phyloP scores from a whole-genome alignment of 1,284 basidiomycete genomes.

The Testicularia cyperi region DNA sequence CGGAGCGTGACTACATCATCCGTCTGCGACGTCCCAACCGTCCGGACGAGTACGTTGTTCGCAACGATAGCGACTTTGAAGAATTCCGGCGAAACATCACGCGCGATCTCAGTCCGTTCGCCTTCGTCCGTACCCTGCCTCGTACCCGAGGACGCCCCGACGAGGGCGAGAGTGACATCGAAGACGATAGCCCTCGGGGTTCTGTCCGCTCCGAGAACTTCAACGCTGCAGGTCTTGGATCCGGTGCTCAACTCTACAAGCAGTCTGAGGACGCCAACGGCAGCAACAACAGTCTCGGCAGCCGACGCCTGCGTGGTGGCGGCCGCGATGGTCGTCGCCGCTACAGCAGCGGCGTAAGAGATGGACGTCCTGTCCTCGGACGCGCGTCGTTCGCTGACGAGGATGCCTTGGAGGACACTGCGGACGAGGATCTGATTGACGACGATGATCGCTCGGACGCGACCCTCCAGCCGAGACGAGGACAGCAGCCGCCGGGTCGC shows the following conservation, averaged over 20 bases:
- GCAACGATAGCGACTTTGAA: slow-evolving; percentile 54
- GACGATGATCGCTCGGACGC: slow-evolving; percentile 27
- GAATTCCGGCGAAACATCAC: slow-evolving; percentile 46
- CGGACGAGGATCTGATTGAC: slow-evolving; percentile 19
- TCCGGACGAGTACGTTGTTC: slow-evolving; percentile 47
- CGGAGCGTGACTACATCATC: slow-evolving; percentile 48
- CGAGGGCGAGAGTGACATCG: slow-evolving; percentile 31
- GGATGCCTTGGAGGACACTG: slow-evolving; percentile 21
- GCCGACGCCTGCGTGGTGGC: slow-evolving; percentile 16
- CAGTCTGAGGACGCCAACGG: not conserved
- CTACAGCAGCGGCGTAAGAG: slow-evolving; percentile 21
- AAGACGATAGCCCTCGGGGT: slow-evolving; percentile 21
- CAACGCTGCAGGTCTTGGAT: slow-evolving; percentile 31
- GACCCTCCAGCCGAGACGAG: slow-evolving; percentile 20
- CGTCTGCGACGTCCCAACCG: slow-evolving; percentile 51
- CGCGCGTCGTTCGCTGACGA: slow-evolving; percentile 12
- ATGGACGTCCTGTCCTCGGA: slow-evolving; percentile 23
- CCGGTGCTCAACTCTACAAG: slow-evolving; percentile 21
- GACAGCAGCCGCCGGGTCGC: not conserved
- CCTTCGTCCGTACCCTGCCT: slow-evolving; percentile 47
- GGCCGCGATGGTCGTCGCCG: slow-evolving; percentile 23
- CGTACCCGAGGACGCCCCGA: slow-evolving; percentile 36
- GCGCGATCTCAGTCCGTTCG: slow-evolving; percentile 44
- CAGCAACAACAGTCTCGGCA: slow-evolving; percentile 9
- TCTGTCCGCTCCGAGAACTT: slow-evolving; percentile 19